Evolutionary conservation across 108 stramenopile species (phyloP).

Genomic region (Licmophora abbreviata): DNA sequence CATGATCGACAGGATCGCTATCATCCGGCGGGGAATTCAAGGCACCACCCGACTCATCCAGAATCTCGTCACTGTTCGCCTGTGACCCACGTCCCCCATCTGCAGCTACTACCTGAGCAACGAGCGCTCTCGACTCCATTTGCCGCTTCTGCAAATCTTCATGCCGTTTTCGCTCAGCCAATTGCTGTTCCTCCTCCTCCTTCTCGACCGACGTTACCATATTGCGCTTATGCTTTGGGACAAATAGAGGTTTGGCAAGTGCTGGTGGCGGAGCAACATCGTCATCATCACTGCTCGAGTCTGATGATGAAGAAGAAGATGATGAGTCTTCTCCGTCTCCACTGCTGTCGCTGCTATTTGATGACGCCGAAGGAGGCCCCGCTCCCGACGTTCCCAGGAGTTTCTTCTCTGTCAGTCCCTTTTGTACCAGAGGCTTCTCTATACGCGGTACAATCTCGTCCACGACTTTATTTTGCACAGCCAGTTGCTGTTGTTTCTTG

Average conservation of each 20-base stretch:
- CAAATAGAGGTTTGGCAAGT: conserved; percentile 58
- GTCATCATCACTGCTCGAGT: conserved; percentile 12
- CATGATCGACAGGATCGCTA: conserved; percentile 40
- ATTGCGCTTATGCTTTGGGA: conserved; percentile 66
- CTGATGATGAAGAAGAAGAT: conserved; percentile 20
- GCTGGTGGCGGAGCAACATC: conserved; percentile 21
- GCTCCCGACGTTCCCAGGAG: conserved; percentile 5
- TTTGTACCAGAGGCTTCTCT: conserved; percentile 6
- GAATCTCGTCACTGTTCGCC: conserved; percentile 6
- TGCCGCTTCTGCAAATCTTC: conserved; percentile 42
- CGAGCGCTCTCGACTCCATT: conserved; percentile 68
- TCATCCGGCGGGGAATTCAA: conserved; percentile 23
- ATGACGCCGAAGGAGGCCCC: not conserved
- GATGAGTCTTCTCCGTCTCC: conserved; percentile 16
- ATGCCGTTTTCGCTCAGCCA: conserved; percentile 23
- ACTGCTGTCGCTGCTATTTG: not conserved
- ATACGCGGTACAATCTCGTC: conserved; percentile 5
- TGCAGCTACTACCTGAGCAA: conserved; percentile 40
- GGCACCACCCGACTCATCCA: conserved; percentile 45
- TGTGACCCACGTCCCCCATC: conserved; percentile 2
- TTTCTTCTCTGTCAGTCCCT: not conserved
- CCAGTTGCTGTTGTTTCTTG: not conserved
- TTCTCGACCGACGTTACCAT: conserved; percentile 28
- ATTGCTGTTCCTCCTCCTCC: conserved; percentile 46
- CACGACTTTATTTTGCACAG: conserved; percentile 2